Evolutionary conservation across 495 filamentous ascomycete species (phyloP).

Genomic region (Xylaria sp.): DNA sequence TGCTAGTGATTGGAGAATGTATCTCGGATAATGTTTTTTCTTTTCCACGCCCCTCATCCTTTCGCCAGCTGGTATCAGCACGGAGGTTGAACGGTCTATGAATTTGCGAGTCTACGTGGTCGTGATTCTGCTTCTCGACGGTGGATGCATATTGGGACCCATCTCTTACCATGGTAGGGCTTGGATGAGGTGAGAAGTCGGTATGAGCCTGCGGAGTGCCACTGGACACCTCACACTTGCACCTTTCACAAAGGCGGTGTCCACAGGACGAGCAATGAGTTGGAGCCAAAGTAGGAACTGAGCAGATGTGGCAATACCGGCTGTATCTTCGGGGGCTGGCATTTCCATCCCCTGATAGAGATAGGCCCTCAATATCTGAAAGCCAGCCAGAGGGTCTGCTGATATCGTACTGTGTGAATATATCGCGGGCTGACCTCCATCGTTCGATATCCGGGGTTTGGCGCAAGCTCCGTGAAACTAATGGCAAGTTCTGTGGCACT

Average conservation of each 20-base stretch:
- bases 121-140: not conserved
- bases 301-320: constrained; percentile 50
- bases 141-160: not conserved
- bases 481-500: not conserved
- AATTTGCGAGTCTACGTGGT: not conserved
- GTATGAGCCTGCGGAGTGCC: constrained; percentile 30
- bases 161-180: constrained; percentile 12
- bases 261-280: constrained; percentile 47
- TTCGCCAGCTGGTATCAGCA: constrained; percentile 4
- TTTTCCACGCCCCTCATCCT: not conserved
- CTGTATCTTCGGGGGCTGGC: constrained; percentile 34
- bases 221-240: constrained; percentile 36
- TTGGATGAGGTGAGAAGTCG: constrained; percentile 25
- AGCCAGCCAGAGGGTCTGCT: constrained; percentile 48
- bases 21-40: not conserved
- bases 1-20: not conserved
- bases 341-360: constrained; percentile 42
- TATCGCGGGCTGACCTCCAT: constrained; percentile 39
- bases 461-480: not conserved
- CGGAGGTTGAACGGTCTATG: not conserved
- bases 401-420: constrained; percentile 47
- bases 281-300: constrained; percentile 41
- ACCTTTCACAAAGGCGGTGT: constrained; percentile 45
- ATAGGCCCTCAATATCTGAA: constrained; percentile 46
- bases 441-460: constrained; percentile 28